Conservation (phyloP, 2,329 filamentous ascomycete species). For the Triangularia verruculosa region DNA sequence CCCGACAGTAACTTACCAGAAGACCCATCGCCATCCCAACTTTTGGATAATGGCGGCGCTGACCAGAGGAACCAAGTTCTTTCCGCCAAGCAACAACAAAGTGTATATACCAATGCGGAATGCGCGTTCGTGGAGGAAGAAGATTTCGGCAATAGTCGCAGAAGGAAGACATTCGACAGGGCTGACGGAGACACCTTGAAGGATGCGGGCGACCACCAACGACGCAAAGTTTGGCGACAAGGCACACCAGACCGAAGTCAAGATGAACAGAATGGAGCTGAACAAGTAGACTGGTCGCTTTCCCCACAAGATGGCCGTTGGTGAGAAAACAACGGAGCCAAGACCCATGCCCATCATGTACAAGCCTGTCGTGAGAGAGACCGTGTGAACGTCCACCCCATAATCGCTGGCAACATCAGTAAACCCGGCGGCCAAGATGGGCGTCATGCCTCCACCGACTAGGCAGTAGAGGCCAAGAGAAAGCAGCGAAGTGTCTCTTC, state of each 20-base stretch:
- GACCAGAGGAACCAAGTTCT: conserved; percentile 84
- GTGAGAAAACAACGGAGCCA: conserved; percentile 79
- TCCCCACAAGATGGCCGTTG: conserved; percentile 85
- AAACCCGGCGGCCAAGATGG: conserved; percentile 86
- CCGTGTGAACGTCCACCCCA: conserved; percentile 63
- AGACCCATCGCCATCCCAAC: conserved; percentile 85
- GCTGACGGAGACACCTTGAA: conserved; percentile 84
- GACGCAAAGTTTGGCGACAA: conserved; percentile 77
- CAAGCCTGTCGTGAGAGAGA: conserved; percentile 83
- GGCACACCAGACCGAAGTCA: conserved; percentile 80
- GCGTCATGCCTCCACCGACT: conserved; percentile 89
- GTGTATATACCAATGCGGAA: conserved; percentile 94
- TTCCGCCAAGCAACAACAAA: conserved; percentile 79
- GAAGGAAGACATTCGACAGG: conserved; percentile 91
- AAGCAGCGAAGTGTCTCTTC: conserved; percentile 74
- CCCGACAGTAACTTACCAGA: conserved; percentile 57
- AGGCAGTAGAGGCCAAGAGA: conserved; percentile 90
- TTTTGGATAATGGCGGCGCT: conserved; percentile 80
- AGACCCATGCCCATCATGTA: conserved; percentile 93
- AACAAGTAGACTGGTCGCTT: conserved; percentile 87
- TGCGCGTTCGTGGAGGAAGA: conserved; percentile 89
- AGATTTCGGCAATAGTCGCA: conserved; percentile 93
- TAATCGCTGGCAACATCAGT: conserved; percentile 68
- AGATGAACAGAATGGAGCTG: conserved; percentile 72
- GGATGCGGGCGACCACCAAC: conserved; percentile 75